A percentile compares a stretch with the other conserved stretches of the same genome.
Conservation (phyloP, 2,329 filamentous ascomycete species). For the Neopestalotiopsis sp. region DNA sequence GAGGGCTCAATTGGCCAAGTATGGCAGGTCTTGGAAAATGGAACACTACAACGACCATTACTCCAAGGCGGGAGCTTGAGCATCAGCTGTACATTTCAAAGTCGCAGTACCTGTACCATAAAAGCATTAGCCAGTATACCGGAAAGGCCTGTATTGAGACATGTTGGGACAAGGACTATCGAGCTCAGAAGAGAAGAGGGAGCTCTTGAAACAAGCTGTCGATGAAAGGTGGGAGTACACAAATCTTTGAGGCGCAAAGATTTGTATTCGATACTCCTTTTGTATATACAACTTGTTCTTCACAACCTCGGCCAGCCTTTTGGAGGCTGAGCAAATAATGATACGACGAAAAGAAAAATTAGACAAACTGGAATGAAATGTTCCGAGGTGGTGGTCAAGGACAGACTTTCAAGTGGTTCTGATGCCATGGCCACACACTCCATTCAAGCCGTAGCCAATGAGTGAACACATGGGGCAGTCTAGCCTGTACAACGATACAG, state of each 20-base stretch:
- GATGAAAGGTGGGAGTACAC: neutral
- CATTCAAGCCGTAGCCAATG: too few species aligned
- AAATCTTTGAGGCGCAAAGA: neutral
- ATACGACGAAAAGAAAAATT: neutral
- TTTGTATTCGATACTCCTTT: neutral
- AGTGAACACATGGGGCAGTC: too few species aligned
- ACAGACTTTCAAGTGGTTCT: neutral
- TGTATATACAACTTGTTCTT: constrained; percentile 4
- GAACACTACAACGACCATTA: neutral
- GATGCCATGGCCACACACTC: neutral
- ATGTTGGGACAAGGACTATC: neutral
- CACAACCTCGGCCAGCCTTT: neutral
- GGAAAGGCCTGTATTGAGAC: neutral
- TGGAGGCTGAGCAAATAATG: neutral
- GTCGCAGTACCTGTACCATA: constrained; percentile 4
- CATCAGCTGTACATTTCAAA: neutral
- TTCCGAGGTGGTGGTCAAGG: neutral
- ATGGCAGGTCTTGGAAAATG: neutral
- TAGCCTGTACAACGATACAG: too few species aligned
- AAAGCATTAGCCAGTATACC: neutral
- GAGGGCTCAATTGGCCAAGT: neutral
- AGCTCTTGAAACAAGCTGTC: neutral
- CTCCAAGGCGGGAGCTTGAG: neutral
- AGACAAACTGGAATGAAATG: neutral
- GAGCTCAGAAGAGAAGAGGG: neutral